Base-by-base conservation (phyloP, 495 filamentous ascomycete species). In the Penicillium arizonense region DNA sequence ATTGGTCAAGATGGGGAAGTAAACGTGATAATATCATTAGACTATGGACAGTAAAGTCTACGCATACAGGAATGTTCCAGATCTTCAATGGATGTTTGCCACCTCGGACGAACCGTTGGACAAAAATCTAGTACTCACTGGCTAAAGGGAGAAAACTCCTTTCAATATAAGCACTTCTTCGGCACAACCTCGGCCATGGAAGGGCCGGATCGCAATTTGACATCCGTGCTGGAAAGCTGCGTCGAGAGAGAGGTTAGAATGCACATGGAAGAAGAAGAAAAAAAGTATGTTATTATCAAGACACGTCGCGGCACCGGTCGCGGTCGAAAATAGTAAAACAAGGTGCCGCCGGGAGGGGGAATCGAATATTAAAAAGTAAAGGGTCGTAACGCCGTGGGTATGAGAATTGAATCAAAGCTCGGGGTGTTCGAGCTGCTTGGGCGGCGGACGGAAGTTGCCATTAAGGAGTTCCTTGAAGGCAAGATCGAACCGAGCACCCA, bases 121-220 rank as follows among this genome's bases (percentile, higher is more conserved):
- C 74, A 77, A 56, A 72, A 63, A 74, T 77, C 74, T 76, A 77
- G 74, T 77, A 77, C 74, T 74, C 73, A 65, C 71, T 71, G 74
- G 68, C 54, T 28, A 47, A 44, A 50, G 52, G 67, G 50, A 64
- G 44, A 40, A 56, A 62, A 44, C 47, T 64, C 59, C 57, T 38
- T 13, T 76, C 59, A 40, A 79, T 87, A 68, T 87, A 68, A 85
- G 83, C 83, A 87, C 83, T 78, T 85, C 82, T 86, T 92, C 88
- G 91, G 91, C 91, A 90, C 91, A 92, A 90, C 85, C 77, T 74
- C 83, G 90, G 88, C 82, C 88, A 96, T 88, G 70, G 76, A 79
- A 74, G 61, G 78, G 77, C 86, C 79, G 82, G 78, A 87, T 89
- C 90, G 91, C 84, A 96, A 96, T 95, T 96, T 96, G 91, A 96